Percentiles rank a stretch among this genome's conserved stretches.
Conservation (phyloP, 257 asterid species). For the Gentiana macrophylla region DNA sequence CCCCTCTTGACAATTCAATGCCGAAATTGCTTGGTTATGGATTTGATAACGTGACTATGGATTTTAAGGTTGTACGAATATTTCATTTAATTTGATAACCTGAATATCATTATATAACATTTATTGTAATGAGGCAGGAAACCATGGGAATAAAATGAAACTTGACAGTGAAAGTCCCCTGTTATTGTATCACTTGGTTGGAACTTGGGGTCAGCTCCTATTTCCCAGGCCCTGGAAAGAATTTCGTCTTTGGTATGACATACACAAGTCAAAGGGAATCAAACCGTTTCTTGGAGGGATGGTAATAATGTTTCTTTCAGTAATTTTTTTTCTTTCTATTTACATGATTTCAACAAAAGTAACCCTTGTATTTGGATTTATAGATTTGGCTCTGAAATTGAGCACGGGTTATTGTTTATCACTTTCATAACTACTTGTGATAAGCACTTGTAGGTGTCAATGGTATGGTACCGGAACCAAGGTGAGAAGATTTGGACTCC, state of each 20-base stretch:
- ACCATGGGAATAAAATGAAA: slow-evolving; percentile 82
- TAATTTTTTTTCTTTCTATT: background rate
- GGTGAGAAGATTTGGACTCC: slow-evolving; percentile 99
- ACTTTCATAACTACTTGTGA: slow-evolving; percentile 1
- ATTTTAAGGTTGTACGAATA: too few species aligned
- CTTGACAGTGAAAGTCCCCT: slow-evolving; percentile 45
- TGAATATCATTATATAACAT: too few species aligned
- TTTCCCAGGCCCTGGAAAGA: slow-evolving; percentile 98
- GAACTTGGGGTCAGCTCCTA: slow-evolving; percentile 99
- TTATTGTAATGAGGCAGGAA: slow-evolving; percentile 40
- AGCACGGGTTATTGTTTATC: background rate
- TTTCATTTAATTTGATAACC: too few species aligned
- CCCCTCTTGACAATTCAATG: too few species aligned
- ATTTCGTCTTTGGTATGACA: slow-evolving; percentile 84
- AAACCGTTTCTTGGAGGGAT: slow-evolving; percentile 88
- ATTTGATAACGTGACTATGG: too few species aligned
- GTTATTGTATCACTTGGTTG: slow-evolving; percentile 88
- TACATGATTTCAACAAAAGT: background rate
- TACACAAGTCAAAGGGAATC: slow-evolving; percentile 59
- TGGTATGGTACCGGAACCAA: slow-evolving; percentile 88
- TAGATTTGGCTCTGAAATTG: background rate
- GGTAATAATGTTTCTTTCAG: slow-evolving; percentile 28
- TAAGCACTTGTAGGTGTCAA: slow-evolving; percentile 52
- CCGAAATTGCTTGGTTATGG: too few species aligned
- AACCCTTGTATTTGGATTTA: background rate